These are phyloP conservation scores for Endocalyx cinctus DNA, from an alignment of 2,329 filamentous ascomycete genomes.

Conservation along the genomic window DNA sequence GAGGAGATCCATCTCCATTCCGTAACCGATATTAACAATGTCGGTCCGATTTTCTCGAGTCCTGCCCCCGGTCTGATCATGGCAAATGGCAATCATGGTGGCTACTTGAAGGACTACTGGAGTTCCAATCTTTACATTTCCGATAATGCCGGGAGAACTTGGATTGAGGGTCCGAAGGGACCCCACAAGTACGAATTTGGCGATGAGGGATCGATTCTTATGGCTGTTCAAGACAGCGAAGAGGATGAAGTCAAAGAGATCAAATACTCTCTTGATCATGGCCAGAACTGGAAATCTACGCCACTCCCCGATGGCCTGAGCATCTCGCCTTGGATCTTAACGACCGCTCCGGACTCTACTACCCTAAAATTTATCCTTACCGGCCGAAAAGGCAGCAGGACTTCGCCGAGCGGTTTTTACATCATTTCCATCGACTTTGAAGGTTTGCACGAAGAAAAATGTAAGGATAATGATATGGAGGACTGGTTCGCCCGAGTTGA, in stretches of 20 bases:
- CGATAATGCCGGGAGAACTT: constrained; percentile 82
- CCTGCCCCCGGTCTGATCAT: constrained; percentile 90
- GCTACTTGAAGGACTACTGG: constrained; percentile 62
- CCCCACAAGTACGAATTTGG: constrained; percentile 97
- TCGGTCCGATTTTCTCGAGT: constrained; percentile 86
- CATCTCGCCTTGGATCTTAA: constrained; percentile 68
- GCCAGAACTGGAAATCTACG: constrained; percentile 73
- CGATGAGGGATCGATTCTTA: constrained; percentile 82
- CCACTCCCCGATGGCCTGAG: constrained; percentile 62
- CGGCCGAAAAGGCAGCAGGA: constrained; percentile 51
- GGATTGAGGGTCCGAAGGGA: constrained; percentile 69
- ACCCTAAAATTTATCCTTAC: constrained; percentile 85
- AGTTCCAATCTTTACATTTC: constrained; percentile 84
- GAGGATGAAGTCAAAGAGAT: constrained; percentile 54
- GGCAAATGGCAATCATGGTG: constrained; percentile 87
- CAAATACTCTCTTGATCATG: constrained; percentile 83
- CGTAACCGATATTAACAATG: constrained; percentile 76
- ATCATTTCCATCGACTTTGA: constrained; percentile 80
- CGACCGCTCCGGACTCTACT: constrained; percentile 87
- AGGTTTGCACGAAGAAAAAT: constrained; percentile 74
- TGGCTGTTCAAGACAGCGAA: constrained; percentile 74
- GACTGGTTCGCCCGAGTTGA: constrained; percentile 83
- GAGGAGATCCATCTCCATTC: constrained; percentile 83
- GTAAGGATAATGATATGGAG: constrained; percentile 74
- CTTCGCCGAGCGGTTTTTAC: constrained; percentile 46